phyloP scores from a whole-genome alignment of 2,329 filamentous ascomycete species.

The Aspergillus hortae region DNA sequence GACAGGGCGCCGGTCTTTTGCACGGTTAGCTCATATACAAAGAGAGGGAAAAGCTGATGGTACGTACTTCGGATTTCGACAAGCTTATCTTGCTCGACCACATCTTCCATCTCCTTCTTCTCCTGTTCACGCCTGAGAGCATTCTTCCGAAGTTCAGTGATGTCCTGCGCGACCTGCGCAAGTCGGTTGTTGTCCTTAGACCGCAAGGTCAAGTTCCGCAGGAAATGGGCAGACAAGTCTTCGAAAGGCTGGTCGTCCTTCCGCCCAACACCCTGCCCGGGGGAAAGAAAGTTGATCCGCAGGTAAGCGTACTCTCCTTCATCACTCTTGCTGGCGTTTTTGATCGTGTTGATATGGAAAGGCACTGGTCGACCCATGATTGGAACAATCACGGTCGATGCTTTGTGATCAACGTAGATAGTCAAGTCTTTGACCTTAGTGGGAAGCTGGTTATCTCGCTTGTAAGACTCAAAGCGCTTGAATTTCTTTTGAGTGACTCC shows the following conservation, averaged over 20 bases:
- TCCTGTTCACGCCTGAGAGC: conserved; percentile 90
- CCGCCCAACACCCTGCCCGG: conserved; percentile 91
- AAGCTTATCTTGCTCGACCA: conserved; percentile 97
- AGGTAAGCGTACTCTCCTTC: conserved; percentile 92
- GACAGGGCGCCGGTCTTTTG: conserved; percentile 77
- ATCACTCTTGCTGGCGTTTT: conserved; percentile 96
- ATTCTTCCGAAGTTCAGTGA: conserved; percentile 94
- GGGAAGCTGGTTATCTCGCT: conserved; percentile 92
- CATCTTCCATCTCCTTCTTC: conserved; percentile 99
- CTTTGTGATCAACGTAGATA: conserved; percentile 88
- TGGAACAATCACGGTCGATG: conserved; percentile 82
- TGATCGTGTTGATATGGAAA: conserved; percentile 97
- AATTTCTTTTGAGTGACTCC: conserved; percentile 96
- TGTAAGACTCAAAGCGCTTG: conserved; percentile 98
- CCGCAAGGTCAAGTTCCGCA: conserved; percentile 90
- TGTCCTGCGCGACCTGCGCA: conserved; percentile 85
- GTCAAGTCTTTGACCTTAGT: conserved; percentile 76
- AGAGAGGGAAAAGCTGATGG: neutral
- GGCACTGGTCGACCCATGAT: conserved; percentile 97
- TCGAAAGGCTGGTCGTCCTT: conserved; percentile 99
- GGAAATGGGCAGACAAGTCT: conserved; percentile 91
- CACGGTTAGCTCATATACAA: conserved; percentile 37
- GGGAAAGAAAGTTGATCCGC: conserved; percentile 94
- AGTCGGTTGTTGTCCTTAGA: conserved; percentile 87
- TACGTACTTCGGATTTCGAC: conserved; percentile 83